phyloP scores from a whole-genome alignment of 2,329 filamentous ascomycete species.

The Sporothrix globosa region DNA sequence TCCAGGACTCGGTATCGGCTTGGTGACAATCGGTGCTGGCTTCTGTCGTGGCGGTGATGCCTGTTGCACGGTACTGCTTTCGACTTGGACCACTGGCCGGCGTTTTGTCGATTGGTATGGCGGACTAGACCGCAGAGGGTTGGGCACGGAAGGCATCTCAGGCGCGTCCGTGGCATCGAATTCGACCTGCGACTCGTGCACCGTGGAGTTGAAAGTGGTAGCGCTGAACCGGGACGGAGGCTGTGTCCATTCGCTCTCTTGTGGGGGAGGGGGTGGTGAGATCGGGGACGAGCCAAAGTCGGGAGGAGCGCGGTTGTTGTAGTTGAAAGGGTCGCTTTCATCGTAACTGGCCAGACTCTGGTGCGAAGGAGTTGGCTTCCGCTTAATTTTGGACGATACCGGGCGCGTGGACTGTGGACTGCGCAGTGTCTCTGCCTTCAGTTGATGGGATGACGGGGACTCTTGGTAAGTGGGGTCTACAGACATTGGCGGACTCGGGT shows the following conservation, averaged over 20 bases:
- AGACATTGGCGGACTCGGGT: slow-evolving; percentile 48
- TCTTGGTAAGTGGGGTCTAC: slow-evolving; percentile 38
- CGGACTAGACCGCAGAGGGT: slow-evolving; percentile 26
- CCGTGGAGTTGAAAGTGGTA: slow-evolving; percentile 63
- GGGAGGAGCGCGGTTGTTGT: slow-evolving; percentile 35
- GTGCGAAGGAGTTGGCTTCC: slow-evolving; percentile 33
- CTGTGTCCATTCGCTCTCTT: slow-evolving; percentile 49
- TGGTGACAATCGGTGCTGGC: slow-evolving; percentile 28
- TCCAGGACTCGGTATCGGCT: not conserved
- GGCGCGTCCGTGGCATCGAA: slow-evolving; percentile 31
- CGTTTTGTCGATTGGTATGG: slow-evolving; percentile 19
- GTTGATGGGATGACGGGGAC: slow-evolving; percentile 33
- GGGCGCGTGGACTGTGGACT: slow-evolving; percentile 29
- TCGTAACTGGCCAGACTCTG: slow-evolving; percentile 34
- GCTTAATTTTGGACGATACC: slow-evolving; percentile 23
- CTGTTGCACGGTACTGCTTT: slow-evolving; percentile 12
- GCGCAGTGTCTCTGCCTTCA: slow-evolving; percentile 12
- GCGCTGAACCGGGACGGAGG: slow-evolving; percentile 66
- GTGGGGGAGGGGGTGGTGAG: slow-evolving; percentile 36
- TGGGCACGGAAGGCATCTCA: slow-evolving; percentile 33
- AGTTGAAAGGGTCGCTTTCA: slow-evolving; percentile 37
- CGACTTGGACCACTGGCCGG: slow-evolving; percentile 11
- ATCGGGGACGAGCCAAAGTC: slow-evolving; percentile 16
- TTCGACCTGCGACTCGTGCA: slow-evolving; percentile 44
- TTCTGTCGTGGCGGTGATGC: slow-evolving; percentile 25